These are phyloP conservation scores for Leucocoprinus sp. DNA, from an alignment of 768 basidiomycete species.

Conservation along the genomic window DNA sequence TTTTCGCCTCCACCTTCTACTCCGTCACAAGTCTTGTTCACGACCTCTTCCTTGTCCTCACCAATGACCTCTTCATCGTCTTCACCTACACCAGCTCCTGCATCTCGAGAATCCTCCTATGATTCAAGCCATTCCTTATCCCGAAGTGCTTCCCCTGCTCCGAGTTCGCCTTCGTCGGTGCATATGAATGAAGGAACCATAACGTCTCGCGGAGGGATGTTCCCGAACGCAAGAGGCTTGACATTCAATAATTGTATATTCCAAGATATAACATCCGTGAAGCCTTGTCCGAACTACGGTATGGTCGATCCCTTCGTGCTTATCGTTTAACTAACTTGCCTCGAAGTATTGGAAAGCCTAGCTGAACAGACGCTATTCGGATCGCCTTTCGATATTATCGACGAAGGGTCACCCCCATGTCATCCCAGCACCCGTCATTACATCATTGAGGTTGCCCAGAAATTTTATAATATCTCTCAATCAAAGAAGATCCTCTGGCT, in stretches of 20 bases:
- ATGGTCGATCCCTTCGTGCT: too few species aligned
- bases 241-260: background rate
- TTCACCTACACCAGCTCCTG: background rate
- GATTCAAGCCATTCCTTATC: background rate
- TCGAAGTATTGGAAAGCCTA: constrained; percentile 2
- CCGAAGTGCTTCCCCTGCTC: background rate
- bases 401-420: background rate
- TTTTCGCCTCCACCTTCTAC: background rate
- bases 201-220: background rate
- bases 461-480: background rate
- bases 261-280: background rate
- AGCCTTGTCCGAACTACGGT: background rate
- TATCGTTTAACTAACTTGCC: too few species aligned
- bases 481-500: background rate
- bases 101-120: background rate
- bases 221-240: background rate
- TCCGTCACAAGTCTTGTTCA: background rate
- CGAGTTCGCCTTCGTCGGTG: background rate
- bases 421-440: background rate
- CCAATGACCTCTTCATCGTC: background rate
- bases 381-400: background rate
- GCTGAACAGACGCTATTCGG: background rate
- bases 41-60: background rate
- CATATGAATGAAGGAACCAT: background rate
- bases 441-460: background rate